Conservation (phyloP, 441 rosid species). For the Populus hybrid region DNA sequence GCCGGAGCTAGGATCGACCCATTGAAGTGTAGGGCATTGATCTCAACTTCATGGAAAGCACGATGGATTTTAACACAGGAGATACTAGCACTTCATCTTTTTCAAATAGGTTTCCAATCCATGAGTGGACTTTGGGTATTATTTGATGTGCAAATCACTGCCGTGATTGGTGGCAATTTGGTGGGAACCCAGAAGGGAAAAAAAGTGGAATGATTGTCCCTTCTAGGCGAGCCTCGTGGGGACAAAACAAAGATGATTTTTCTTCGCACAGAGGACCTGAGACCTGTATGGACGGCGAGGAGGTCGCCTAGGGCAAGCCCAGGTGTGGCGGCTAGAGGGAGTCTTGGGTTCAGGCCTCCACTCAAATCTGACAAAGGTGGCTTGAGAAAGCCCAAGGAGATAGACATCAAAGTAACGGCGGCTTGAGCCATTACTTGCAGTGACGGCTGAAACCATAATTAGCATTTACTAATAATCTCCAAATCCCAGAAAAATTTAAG, state of each 20-base stretch:
- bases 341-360: neutral
- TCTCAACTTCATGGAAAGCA: neutral
- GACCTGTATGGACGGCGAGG: too few species aligned
- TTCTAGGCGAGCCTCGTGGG: neutral
- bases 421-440: neutral
- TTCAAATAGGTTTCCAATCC: neutral
- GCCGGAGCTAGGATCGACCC: too few species aligned
- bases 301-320: neutral
- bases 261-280: neutral
- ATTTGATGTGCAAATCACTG: neutral
- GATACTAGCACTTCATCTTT: neutral
- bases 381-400: neutral
- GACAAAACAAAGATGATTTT: neutral
- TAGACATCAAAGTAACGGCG: neutral
- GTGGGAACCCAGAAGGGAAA: neutral
- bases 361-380: neutral
- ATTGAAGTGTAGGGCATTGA: neutral
- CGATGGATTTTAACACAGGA: neutral
- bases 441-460: neutral
- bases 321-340: neutral
- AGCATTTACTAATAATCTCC: neutral
- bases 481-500: neutral
- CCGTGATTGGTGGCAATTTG: slow-evolving; percentile 25
- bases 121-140: neutral
- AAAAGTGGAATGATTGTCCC: neutral